Conservation (phyloP, 1,139 yeast species). For the Magnusiomyces paraingens region DNA sequence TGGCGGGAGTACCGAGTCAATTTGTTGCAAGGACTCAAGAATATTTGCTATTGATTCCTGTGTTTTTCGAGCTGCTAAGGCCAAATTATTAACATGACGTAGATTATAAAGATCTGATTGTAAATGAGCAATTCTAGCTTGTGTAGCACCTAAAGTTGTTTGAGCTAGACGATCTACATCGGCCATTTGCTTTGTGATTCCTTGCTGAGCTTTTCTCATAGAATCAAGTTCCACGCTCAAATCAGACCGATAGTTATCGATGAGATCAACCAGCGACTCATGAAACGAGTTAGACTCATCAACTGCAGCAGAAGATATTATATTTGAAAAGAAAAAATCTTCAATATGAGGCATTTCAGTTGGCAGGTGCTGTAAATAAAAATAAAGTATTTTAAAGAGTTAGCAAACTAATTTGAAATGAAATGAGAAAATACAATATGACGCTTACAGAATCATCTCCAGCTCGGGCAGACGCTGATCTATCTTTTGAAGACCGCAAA, state of each 20-base stretch:
- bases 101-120: slow-evolving; percentile 15
- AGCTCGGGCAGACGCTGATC: too few species aligned
- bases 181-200: slow-evolving; percentile 19
- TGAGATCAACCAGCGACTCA: slow-evolving; percentile 15
- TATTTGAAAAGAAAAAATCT: slow-evolving; percentile 17
- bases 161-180: slow-evolving; percentile 20
- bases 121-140: slow-evolving; percentile 14
- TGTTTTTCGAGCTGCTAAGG: slow-evolving; percentile 18
- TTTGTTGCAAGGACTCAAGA: slow-evolving; percentile 18
- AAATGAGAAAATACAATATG: too few species aligned
- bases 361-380: slow-evolving; percentile 6
- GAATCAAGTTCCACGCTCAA: slow-evolving; percentile 19
- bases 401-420: neutral
- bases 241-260: slow-evolving; percentile 18
- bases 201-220: slow-evolving; percentile 17
- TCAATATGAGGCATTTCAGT: slow-evolving; percentile 18
- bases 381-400: neutral
- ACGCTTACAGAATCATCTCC: neutral
- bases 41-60: slow-evolving; percentile 18
- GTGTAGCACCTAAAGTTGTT: slow-evolving; percentile 18
- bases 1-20: slow-evolving; percentile 25
- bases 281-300: slow-evolving; percentile 16
- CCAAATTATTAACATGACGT: slow-evolving; percentile 11
- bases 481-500: too few species aligned
- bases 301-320: slow-evolving; percentile 3